Conservation (phyloP, 139 green algal species). For the Microglena sp. region DNA sequence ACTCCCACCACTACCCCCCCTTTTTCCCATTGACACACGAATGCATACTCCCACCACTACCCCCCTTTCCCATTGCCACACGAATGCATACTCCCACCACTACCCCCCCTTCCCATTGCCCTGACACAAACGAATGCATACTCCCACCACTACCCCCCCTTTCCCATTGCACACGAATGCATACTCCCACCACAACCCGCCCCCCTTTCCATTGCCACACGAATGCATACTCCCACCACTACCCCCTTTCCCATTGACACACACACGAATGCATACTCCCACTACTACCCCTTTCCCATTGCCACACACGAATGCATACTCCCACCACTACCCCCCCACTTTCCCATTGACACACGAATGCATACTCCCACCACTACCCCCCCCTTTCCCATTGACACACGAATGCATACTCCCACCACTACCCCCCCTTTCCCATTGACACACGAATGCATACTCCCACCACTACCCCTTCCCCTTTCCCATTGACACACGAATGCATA, state of each 20-base stretch:
- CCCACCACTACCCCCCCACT: too few relatives aligned
- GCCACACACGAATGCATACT: neutral
- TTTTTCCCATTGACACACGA: too few relatives aligned
- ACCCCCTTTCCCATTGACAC: neutral
- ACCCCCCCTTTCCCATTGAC: neutral
- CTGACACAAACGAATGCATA: neutral
- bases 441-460: neutral
- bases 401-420: conserved; percentile 2
- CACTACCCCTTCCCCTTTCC: neutral
- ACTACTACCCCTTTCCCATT: neutral
- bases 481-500: too few relatives aligned
- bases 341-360: neutral
- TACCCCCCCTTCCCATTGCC: neutral
- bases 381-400: neutral
- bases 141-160: neutral
- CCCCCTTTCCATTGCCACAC: neutral
- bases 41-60: too few relatives aligned
- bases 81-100: neutral
- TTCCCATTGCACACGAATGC: neutral
- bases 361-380: neutral
- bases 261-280: neutral
- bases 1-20: too few relatives aligned
- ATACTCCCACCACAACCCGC: neutral
- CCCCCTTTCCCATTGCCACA: too few relatives aligned
- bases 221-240: neutral